Evolutionary conservation across 2,329 filamentous ascomycete genomes (phyloP).

Genomic region (Talaromyces albobiverticillius): DNA sequence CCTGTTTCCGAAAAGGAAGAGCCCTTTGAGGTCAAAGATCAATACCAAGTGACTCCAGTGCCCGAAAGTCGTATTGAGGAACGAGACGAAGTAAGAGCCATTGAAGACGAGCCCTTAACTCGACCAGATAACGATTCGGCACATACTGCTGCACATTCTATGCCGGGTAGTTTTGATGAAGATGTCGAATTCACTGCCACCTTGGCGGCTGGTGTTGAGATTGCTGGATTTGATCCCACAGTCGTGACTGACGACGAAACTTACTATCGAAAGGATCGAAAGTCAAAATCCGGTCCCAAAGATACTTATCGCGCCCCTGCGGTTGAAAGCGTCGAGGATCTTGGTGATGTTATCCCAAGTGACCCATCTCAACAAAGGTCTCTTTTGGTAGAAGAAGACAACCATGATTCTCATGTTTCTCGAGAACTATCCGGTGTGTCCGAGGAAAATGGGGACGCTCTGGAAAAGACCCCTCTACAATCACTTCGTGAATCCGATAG

Average conservation of each 20-base stretch:
- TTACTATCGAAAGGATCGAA: slow-evolving; percentile 63
- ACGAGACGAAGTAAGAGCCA: not conserved
- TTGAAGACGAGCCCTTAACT: not conserved
- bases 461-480: not conserved
- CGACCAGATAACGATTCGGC: not conserved
- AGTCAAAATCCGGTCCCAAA: slow-evolving; percentile 59
- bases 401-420: not conserved
- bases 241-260: slow-evolving; percentile 65
- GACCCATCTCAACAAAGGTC: not conserved
- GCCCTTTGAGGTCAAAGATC: not conserved
- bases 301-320: slow-evolving; percentile 51
- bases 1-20: slow-evolving; percentile 43
- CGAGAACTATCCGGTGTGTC: not conserved
- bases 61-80: not conserved
- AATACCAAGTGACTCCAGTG: slow-evolving; percentile 16
- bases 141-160: not conserved
- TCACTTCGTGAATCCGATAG: too few relatives aligned
- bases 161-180: slow-evolving; percentile 58
- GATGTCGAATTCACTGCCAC: slow-evolving; percentile 69
- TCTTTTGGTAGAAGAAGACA: not conserved
- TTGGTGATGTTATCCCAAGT: slow-evolving; percentile 20
- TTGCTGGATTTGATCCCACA: slow-evolving; percentile 68
- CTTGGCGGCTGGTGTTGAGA: slow-evolving; percentile 64
- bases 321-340: slow-evolving; percentile 42
- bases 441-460: not conserved